These are phyloP conservation scores for Gastrolobium villosum DNA, from an alignment of 306 rosid species.

Conservation along the genomic window DNA sequence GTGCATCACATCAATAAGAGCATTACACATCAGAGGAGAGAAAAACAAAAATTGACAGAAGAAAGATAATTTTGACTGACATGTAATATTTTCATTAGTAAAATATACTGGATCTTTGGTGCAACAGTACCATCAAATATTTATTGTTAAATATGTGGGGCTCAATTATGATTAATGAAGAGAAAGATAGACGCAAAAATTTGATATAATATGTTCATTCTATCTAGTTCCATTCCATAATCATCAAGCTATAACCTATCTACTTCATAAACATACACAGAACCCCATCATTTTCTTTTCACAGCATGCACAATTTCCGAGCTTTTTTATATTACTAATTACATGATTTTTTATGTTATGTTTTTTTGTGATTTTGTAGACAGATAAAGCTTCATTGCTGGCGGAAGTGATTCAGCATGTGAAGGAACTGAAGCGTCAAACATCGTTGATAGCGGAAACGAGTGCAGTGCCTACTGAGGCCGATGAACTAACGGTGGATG, in stretches of 20 bases:
- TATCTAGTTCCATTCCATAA: constrained; percentile 33
- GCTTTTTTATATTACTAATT: neutral
- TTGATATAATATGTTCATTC: too few species aligned
- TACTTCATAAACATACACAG: constrained; percentile 29
- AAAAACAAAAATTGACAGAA: too few species aligned
- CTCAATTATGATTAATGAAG: too few species aligned
- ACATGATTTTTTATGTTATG: neutral
- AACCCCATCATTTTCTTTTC: constrained; percentile 29
- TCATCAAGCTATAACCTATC: constrained; percentile 43
- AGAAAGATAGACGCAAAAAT: too few species aligned
- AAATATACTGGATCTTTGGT: too few species aligned
- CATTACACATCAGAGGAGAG: too few species aligned
- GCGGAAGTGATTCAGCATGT: constrained; percentile 94
- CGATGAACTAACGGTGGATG: constrained; percentile 81
- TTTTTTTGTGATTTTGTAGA: constrained; percentile 48
- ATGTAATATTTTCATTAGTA: too few species aligned
- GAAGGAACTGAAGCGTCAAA: constrained; percentile 85
- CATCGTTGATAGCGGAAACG: constrained; percentile 76
- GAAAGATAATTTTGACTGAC: too few species aligned
- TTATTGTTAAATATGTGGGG: too few species aligned
- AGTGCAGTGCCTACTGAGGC: constrained; percentile 81
- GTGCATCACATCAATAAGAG: too few species aligned
- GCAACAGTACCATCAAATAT: too few species aligned
- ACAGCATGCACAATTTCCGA: constrained; percentile 35
- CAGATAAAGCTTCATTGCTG: constrained; percentile 88